Evolutionary conservation across 148 eudicot species (phyloP).

Genomic region (Diospyros kaki): DNA sequence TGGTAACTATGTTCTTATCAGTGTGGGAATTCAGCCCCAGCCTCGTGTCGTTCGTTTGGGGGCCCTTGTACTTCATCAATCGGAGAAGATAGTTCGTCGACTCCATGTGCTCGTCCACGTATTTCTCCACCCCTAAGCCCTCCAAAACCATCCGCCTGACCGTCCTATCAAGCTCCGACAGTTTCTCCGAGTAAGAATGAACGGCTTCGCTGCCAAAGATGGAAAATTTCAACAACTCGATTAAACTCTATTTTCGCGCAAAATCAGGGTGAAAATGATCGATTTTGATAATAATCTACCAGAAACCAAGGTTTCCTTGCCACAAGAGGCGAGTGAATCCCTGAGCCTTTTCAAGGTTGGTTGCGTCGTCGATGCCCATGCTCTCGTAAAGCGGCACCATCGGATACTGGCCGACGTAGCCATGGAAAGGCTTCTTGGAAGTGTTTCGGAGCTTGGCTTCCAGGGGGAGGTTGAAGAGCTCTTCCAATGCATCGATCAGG

Average conservation of each 20-base stretch:
- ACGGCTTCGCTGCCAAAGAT: conserved; percentile 25
- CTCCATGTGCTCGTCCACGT: conserved; percentile 35
- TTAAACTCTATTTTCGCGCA: no score
- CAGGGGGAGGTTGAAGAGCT: conserved; percentile 42
- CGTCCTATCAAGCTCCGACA: conserved; percentile 33
- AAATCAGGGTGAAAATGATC: no score
- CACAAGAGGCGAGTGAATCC: conserved; percentile 30
- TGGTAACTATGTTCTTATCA: conserved; percentile 41
- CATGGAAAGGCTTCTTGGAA: conserved; percentile 39
- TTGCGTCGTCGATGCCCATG: conserved; percentile 35
- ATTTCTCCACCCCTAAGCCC: conserved; percentile 32
- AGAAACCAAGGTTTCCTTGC: conserved; percentile 36
- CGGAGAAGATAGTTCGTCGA: conserved; percentile 41
- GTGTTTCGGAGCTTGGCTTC: conserved; percentile 29
- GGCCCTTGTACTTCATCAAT: conserved; percentile 34
- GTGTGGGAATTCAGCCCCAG: conserved; percentile 37
- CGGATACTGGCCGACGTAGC: conserved; percentile 43
- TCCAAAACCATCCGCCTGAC: conserved; percentile 40
- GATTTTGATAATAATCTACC: conserved; percentile 10
- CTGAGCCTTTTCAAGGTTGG: conserved; percentile 18
- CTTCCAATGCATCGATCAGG: conserved; percentile 18
- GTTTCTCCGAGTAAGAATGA: conserved; percentile 27
- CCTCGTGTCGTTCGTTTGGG: conserved; percentile 26
- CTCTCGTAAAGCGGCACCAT: conserved; percentile 40
- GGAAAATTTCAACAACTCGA: not conserved